Base-by-base conservation (phyloP, 129 eudicot genomes). In the Glebionis coronaria region DNA sequence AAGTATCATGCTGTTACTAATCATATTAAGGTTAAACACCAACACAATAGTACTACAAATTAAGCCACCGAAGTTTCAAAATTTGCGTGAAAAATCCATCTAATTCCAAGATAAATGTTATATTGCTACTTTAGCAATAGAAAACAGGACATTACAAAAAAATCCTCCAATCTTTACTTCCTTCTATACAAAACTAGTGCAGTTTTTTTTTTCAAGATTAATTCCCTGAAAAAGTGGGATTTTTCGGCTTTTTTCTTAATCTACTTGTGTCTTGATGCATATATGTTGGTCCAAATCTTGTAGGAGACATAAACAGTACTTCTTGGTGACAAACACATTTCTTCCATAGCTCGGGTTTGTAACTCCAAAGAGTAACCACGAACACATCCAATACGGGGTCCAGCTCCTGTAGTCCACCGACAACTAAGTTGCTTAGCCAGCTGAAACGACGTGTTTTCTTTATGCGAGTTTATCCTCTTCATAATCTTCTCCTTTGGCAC, bases 371-470 rank as follows among this genome's bases (percentile, higher is more conserved):
- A 95, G 71, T 86, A 90, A 68, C 86, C 97, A 73, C 95, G 81
- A 77, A 90, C 73, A 53, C 95, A 90, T 56, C 97, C 97, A 10
- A 90, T 90, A 25, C 97, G 75, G 18, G 97, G 88, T 21, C 97
- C 97, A 0, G 91, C 97, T 47, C 97, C 97, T 1, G 95, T 86
- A 8, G 90, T 84, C 97, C 97, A 90, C 70, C 42, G 77, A 46
- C 90, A 83, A 29, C 80, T 75, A 62, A 84, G 63, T 25, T 82
- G 95, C 14, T 84, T 65, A 18, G 86, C 96, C 72, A 90, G 68
- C 67, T 82, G 88, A 68, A 82, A 83, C 3, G 95, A 86, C 25
- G 53, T 81, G 78, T 75, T 77, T 65, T 76, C 86, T 73, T 80
- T 90, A 49, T 84, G 97, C 0, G 97, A 86, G 60, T 77, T 78